Percentiles rank a stretch among this genome's conserved stretches.
Evolutionary conservation across 371 early-diverging fungal genomes (phyloP).

Genomic region (Smittium culicis): DNA sequence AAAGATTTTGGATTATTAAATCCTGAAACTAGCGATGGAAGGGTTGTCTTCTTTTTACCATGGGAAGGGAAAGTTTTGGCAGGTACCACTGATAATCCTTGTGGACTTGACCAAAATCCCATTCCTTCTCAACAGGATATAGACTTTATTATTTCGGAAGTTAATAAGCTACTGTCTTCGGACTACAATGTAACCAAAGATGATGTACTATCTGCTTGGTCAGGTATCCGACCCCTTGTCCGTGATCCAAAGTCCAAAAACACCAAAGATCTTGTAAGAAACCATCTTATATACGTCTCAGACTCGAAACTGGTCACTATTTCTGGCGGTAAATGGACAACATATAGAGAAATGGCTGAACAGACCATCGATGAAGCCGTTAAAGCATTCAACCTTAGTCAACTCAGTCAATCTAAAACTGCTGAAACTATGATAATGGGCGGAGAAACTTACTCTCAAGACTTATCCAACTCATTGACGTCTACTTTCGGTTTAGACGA

Average conservation of each 20-base stretch:
- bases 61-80: constrained; percentile 96
- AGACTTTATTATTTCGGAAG: constrained; percentile 89
- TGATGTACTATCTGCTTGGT: constrained; percentile 96
- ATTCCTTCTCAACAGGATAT: constrained; percentile 89
- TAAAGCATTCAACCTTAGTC: constrained; percentile 45
- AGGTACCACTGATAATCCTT: constrained; percentile 96
- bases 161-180: constrained; percentile 70
- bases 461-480: constrained; percentile 79
- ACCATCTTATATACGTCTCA: constrained; percentile 87
- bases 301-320: constrained; percentile 81
- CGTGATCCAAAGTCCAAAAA: constrained; percentile 83
- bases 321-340: constrained; percentile 99
- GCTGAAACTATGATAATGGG: constrained; percentile 73
- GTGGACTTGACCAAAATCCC: constrained; percentile 64
- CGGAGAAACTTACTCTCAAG: constrained; percentile 68
- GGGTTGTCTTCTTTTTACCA: constrained; percentile 97
- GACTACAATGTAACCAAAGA: constrained; percentile 85
- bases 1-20: constrained; percentile 94
- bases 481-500: constrained; percentile 88
- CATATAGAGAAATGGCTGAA: constrained; percentile 97
- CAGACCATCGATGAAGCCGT: constrained; percentile 91
- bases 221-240: constrained; percentile 97
- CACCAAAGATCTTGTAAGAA: constrained; percentile 89
- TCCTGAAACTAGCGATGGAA: constrained; percentile 93
- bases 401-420: constrained; percentile 50